Evolutionary conservation across 306 rosid species (phyloP).

Genomic region (Neltuma alba): DNA sequence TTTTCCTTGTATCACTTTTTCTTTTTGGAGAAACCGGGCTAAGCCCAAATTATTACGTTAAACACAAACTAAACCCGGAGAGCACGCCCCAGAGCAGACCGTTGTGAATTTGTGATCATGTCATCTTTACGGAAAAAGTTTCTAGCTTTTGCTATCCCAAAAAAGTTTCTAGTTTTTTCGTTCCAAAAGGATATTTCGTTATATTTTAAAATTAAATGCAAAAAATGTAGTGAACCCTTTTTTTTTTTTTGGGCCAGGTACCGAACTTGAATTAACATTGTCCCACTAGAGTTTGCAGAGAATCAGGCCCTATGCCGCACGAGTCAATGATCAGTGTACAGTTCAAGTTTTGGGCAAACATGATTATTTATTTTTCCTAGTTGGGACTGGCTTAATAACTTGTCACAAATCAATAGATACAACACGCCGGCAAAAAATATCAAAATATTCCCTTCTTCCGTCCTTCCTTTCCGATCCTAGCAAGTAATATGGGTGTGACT

Average conservation of each 20-base stretch:
- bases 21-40: neutral
- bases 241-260: too few relatives aligned
- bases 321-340: neutral
- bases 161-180: too few relatives aligned
- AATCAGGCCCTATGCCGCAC: neutral
- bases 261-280: too few relatives aligned
- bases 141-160: too few relatives aligned
- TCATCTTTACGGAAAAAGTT: too few relatives aligned
- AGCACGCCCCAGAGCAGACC: too few relatives aligned
- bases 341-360: too few relatives aligned
- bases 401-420: neutral
- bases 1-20: too few relatives aligned
- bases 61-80: neutral
- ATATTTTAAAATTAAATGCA: too few relatives aligned
- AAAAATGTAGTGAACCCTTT: too few relatives aligned
- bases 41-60: neutral
- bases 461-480: neutral
- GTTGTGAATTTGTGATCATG: too few relatives aligned
- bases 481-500: neutral
- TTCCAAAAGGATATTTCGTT: too few relatives aligned
- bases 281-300: neutral
- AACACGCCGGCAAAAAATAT: neutral
- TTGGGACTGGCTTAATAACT: neutral
- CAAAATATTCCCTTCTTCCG: neutral
- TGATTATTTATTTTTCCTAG: neutral